Percentiles rank a stretch among this genome's conserved stretches.
phyloP scores from a whole-genome alignment of 768 basidiomycete genomes.

The Lactarius pseudohatsudake region DNA sequence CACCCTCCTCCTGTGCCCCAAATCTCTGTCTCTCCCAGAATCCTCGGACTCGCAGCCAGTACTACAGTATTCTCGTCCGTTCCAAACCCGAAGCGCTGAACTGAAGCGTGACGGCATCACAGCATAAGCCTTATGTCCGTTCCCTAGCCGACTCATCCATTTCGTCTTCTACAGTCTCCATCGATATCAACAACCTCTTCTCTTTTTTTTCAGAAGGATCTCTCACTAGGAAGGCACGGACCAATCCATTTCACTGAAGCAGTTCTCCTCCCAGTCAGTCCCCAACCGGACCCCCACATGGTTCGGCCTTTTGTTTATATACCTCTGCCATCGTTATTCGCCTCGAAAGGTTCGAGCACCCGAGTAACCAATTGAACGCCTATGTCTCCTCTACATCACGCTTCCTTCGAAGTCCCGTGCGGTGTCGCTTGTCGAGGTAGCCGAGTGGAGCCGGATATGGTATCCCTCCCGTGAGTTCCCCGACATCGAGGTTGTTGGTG shows the following conservation, averaged over 20 bases:
- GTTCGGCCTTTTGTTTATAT: not conserved
- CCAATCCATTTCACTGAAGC: not conserved
- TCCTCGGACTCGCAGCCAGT: not conserved
- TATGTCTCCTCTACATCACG: not conserved
- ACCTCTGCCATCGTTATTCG: not conserved
- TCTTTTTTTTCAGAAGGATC: not conserved
- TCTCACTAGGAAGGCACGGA: not conserved
- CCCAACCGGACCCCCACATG: not conserved
- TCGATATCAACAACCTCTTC: not conserved
- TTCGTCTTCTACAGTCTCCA: not conserved
- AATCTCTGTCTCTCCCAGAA: not conserved
- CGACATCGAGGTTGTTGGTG: not conserved
- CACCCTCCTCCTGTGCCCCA: not conserved
- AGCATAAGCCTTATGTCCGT: not conserved
- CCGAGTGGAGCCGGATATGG: not conserved
- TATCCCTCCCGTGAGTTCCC: not conserved
- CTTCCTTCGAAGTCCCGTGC: not conserved
- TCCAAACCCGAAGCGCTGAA: not conserved
- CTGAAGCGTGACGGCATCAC: not conserved
- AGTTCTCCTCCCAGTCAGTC: not conserved
- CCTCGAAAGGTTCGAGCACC: not conserved
- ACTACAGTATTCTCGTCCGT: not conserved
- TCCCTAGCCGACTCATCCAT: not conserved
- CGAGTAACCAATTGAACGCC: not conserved
- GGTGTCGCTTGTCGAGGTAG: not conserved